Evolutionary conservation across 768 basidiomycete species (phyloP), one percentile per base, ranked within the genome.

Genomic region (Boletales sp.): DNA sequence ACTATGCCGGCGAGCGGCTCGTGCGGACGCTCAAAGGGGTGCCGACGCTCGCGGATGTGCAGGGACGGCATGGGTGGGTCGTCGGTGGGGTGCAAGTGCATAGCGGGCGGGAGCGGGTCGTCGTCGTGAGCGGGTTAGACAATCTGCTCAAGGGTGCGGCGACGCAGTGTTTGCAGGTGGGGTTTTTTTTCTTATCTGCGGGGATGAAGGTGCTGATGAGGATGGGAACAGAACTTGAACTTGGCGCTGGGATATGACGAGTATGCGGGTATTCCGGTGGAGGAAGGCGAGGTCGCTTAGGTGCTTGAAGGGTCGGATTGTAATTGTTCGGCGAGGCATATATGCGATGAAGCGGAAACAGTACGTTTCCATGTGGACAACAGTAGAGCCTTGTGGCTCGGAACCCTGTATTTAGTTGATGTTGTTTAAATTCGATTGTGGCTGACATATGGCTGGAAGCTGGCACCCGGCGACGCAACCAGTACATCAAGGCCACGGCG

Each of bases 61-160:
- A 88, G 68, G 80, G 81, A 15, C 83, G 83, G 68, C 95, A 98
- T 63, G 89, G 90, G 1, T 96, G 91, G 87, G 77, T 74, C 32
- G 86, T 91, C 34, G 96, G 96, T 49, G 95, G 96, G 4, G 84
- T 94, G 68, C 95, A 98, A 72, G 87, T 96, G 21, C 91, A 94
- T 64, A 87, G 84, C 55, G 81, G 81, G 39, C 90, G 91, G 1
- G 88, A 91, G 64, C 76, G 96, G 46, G 96, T 90, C 11, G 96
- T 98, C 18, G 81, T 97, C n/a, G 92, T 95, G 19, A 95, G 92
- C 43, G 94, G 94, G 0, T 71, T 99, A 61, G 96, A 99, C 65
- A 99, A 99, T 72, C 72, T 99, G 49, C 75, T 99, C 54, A 99
- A 99, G 69, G 96, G 96, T 8, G 96, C 96, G 44, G 96, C 96